Evolutionary conservation across 768 basidiomycete species (phyloP).

Genomic region (Psilocybe azurescens): DNA sequence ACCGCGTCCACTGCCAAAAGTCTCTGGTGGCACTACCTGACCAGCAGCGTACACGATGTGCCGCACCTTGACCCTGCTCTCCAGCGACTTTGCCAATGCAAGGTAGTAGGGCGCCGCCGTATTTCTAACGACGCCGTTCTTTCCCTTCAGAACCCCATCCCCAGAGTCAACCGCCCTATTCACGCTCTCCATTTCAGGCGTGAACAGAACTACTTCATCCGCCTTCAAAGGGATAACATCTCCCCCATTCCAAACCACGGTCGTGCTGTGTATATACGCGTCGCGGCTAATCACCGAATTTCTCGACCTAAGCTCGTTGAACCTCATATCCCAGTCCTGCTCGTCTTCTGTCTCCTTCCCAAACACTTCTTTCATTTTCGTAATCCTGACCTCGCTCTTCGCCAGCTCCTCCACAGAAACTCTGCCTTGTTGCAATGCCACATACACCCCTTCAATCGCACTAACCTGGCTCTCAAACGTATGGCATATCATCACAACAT

Average conservation of each 20-base stretch:
- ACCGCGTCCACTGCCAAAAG: constrained; percentile 24
- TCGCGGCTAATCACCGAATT: constrained; percentile 47
- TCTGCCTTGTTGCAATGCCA: constrained; percentile 50
- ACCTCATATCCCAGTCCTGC: constrained; percentile 30
- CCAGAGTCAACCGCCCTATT: constrained; percentile 68
- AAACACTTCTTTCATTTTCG: constrained; percentile 54
- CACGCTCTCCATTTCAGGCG: constrained; percentile 60
- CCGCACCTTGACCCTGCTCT: constrained; percentile 33
- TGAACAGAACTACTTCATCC: constrained; percentile 46
- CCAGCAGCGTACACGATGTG: constrained; percentile 52
- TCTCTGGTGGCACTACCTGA: constrained; percentile 10
- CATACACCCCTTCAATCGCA: constrained; percentile 56
- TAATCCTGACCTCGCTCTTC: constrained; percentile 51
- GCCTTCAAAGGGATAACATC: constrained; percentile 41
- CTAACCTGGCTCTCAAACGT: constrained; percentile 56
- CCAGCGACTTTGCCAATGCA: constrained; percentile 48
- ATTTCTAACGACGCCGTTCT: constrained; percentile 52
- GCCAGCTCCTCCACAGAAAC: constrained; percentile 43
- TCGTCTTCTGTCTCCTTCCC: constrained; percentile 39
- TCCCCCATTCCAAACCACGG: constrained; percentile 48
- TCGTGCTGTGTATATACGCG: constrained; percentile 53
- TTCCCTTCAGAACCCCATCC: constrained; percentile 47
- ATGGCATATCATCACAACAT: constrained; percentile 80
- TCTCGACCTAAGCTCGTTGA: constrained; percentile 40
- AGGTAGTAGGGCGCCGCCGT: constrained; percentile 63